Percentiles rank a stretch among this genome's conserved stretches.
phyloP scores from a whole-genome alignment of 1,284 basidiomycete genomes.

The Cutaneotrichosporon cutaneum region DNA sequence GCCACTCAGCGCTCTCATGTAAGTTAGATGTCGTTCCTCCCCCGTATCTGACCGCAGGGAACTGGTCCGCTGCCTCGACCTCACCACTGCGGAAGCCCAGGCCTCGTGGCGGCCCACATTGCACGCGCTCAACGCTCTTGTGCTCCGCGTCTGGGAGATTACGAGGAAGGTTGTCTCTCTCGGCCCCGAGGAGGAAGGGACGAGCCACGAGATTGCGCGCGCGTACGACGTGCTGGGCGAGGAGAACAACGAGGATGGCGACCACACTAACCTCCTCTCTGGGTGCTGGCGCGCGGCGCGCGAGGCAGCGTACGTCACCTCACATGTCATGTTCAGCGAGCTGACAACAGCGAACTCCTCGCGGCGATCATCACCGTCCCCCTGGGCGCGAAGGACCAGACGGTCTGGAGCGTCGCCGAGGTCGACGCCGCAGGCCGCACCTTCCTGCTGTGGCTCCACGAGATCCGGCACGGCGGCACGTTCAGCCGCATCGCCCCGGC shows the following conservation, averaged over 20 bases:
- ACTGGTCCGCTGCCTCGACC: constrained; percentile 31
- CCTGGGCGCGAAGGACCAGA: constrained; percentile 22
- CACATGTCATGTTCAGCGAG: too few relatives aligned
- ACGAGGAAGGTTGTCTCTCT: constrained; percentile 47
- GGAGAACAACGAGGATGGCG: constrained; percentile 35
- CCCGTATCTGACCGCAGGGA: constrained; percentile 21
- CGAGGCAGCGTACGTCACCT: constrained; percentile 43
- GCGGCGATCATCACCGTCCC: constrained; percentile 35
- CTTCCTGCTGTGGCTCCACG: constrained; percentile 50
- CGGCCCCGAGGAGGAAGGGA: constrained; percentile 25
- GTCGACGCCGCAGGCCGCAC: constrained; percentile 36
- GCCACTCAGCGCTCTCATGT: constrained; percentile 41
- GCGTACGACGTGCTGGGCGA: constrained; percentile 44
- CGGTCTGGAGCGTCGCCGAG: constrained; percentile 37
- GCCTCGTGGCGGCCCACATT: constrained; percentile 30
- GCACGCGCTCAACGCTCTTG: constrained; percentile 28
- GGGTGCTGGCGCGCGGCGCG: constrained; percentile 52
- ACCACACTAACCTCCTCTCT: constrained; percentile 45
- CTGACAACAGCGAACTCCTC: constrained; percentile 40
- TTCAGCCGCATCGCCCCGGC: constrained; percentile 47
- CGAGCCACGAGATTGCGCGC: constrained; percentile 51
- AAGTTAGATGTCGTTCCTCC: constrained; percentile 9
- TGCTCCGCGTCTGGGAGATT: constrained; percentile 43
- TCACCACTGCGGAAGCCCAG: constrained; percentile 19
- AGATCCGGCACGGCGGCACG: constrained; percentile 51